These are phyloP conservation scores for Phellopilus nigrolimitatus DNA, from an alignment of 1,284 basidiomycete genomes.

Conservation along the genomic window DNA sequence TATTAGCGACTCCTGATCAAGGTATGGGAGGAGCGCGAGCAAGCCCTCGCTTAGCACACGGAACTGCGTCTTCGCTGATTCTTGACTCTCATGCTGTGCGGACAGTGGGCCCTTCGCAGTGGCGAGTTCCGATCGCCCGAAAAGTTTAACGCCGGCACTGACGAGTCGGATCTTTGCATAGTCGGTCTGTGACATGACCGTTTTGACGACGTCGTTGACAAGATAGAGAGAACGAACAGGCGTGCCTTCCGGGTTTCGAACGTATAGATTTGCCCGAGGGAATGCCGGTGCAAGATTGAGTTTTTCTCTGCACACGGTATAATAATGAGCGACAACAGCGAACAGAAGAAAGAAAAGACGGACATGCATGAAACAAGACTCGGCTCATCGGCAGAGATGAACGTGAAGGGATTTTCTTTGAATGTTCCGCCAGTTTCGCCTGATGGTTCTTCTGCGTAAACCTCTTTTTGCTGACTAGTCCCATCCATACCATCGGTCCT, in stretches of 20 bases:
- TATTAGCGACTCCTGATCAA: conserved; percentile 63
- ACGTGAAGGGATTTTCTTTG: conserved; percentile 90
- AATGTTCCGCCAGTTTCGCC: conserved; percentile 46
- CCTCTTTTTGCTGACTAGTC: neutral
- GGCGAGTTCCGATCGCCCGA: conserved; percentile 47
- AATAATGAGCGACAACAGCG: conserved; percentile 2
- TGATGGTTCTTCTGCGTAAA: conserved; percentile 23
- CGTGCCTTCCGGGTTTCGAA: conserved; percentile 82
- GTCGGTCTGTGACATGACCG: conserved; percentile 79
- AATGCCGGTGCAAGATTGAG: conserved; percentile 70
- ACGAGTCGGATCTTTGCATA: conserved; percentile 84
- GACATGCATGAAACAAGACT: conserved; percentile 69
- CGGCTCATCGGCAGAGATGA: conserved; percentile 67
- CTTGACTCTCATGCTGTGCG: conserved; percentile 26
- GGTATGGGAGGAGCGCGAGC: conserved; percentile 75
- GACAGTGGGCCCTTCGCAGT: conserved; percentile 9
- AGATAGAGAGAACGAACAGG: conserved; percentile 84
- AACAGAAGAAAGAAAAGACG: conserved; percentile 25
- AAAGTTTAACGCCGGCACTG: conserved; percentile 83
- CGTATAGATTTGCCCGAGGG: conserved; percentile 74
- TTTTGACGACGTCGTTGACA: conserved; percentile 80
- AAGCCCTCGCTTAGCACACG: conserved; percentile 84
- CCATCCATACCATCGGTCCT: conserved; percentile 9
- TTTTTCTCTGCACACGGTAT: conserved; percentile 40
- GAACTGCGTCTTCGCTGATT: conserved; percentile 59